Conservation (phyloP, 225 moss, liverwort and hornwort genomes). For the Pseudisothecium myosuroides region DNA sequence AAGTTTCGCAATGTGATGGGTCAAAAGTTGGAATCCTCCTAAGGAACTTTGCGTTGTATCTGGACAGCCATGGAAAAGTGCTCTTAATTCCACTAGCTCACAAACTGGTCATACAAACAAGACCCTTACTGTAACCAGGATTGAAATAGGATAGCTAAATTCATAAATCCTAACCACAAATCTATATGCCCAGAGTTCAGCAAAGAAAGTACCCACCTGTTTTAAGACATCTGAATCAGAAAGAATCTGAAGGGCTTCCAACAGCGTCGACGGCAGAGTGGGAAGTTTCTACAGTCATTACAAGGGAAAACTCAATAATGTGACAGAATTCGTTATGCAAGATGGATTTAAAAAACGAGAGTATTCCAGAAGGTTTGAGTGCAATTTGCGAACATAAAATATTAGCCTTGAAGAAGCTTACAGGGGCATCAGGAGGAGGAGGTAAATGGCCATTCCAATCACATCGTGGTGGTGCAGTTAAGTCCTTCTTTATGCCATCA, state of each 20-base stretch:
- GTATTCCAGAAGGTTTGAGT: background rate
- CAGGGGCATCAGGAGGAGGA: conserved; percentile 33
- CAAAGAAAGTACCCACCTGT: conserved; percentile 8
- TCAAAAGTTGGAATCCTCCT: background rate
- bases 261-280: conserved; percentile 21
- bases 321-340: background rate
- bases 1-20: too few relatives aligned
- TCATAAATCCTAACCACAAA: background rate
- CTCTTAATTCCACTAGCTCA: background rate
- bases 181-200: background rate
- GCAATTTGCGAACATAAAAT: background rate
- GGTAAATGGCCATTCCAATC: conserved; percentile 78
- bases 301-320: background rate
- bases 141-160: background rate
- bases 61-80: too few relatives aligned
- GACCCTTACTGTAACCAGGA: background rate
- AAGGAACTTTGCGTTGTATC: background rate
- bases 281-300: conserved; percentile 6
- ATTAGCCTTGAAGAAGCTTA: background rate
- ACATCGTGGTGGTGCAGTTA: conserved; percentile 46
- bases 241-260: conserved; percentile 28
- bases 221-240: conserved; percentile 6
- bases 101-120: background rate
- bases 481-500: conserved; percentile 25
- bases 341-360: background rate